These are phyloP conservation scores for Meira miltonrushii DNA, from an alignment of 1,284 basidiomycete species.

Conservation along the genomic window DNA sequence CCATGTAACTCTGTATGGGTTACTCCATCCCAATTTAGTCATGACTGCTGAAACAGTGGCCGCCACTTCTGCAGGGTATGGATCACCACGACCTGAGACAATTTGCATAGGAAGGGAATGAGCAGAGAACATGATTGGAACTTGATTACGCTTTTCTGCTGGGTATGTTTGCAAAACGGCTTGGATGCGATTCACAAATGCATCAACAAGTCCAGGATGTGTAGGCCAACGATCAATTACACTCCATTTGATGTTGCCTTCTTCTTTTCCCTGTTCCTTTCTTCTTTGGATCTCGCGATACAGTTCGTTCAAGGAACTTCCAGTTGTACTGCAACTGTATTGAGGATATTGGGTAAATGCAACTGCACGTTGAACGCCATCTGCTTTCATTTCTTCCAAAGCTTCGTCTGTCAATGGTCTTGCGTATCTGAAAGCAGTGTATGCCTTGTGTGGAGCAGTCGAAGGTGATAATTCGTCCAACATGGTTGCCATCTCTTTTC, in stretches of 20 bases:
- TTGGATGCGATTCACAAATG: constrained; percentile 83
- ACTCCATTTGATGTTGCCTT: constrained; percentile 78
- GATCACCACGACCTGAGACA: constrained; percentile 71
- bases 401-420: constrained; percentile 80
- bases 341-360: constrained; percentile 99
- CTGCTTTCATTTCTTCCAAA: constrained; percentile 75
- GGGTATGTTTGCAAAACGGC: constrained; percentile 76
- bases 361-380: constrained; percentile 85
- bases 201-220: constrained; percentile 88
- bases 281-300: constrained; percentile 60
- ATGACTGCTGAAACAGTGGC: constrained; percentile 62
- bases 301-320: constrained; percentile 91
- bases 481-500: constrained; percentile 79
- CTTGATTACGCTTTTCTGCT: constrained; percentile 62
- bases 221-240: constrained; percentile 98
- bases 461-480: constrained; percentile 87
- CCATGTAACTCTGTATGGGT: constrained; percentile 83
- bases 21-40: constrained; percentile 45
- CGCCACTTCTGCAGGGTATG: constrained; percentile 91
- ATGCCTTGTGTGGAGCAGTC: constrained; percentile 91
- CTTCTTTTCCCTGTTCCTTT: constrained; percentile 44
- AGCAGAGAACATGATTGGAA: constrained; percentile 89
- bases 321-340: constrained; percentile 96
- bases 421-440: constrained; percentile 67
- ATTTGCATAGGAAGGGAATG: constrained; percentile 82